Base-by-base conservation (phyloP, 257 asterid genomes). In the Nicotiana knightiana region DNA sequence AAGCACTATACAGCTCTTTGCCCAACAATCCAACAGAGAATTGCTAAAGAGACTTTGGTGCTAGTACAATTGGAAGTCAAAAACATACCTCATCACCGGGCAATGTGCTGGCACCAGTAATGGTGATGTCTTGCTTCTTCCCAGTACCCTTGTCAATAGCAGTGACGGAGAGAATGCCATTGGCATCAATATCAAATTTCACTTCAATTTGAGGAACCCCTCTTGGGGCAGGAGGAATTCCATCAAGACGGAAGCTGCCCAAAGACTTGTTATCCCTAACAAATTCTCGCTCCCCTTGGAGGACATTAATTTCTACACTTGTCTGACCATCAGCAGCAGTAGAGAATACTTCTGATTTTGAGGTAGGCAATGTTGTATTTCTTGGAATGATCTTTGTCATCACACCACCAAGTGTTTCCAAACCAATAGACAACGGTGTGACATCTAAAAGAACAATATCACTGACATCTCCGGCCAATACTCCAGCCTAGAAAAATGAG, bases 151-250 rank as follows among this genome's bases (percentile, higher is more conserved):
- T 96, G 86, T 96, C 99, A 63, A 89, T 59, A 58, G 99, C 99
- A 77, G 96, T 67, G 26, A 96, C 99, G 4, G 99, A 96, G 37
- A 96, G 97, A 85, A 96, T 94, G 1, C 99, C 99, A 84, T 94
- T 96, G 57, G 99, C 98, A 84, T 96, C 99, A 80, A 96, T 96
- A 84, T 96, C 99, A 71, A 96, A 96, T 83, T 96, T 96, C 80
- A 96, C 99, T 90, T 96, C 99, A 55, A 96, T 87, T 87, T 96
- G 99, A 53, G 99, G 99, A 82, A 96, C 99, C 33, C 99, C 99
- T 64, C 98, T 96, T 35, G 99, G 98, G 66, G 99, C 97, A 18
- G 99, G 99, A 13, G 99, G 99, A 16, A 96, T 96, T 59, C 99
- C 99, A 82, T 96, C 99, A 9, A 96, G 91, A 26, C 99, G 96